phyloP scores from a whole-genome alignment of 148 eudicot species.

The Chenopodium suecicum region DNA sequence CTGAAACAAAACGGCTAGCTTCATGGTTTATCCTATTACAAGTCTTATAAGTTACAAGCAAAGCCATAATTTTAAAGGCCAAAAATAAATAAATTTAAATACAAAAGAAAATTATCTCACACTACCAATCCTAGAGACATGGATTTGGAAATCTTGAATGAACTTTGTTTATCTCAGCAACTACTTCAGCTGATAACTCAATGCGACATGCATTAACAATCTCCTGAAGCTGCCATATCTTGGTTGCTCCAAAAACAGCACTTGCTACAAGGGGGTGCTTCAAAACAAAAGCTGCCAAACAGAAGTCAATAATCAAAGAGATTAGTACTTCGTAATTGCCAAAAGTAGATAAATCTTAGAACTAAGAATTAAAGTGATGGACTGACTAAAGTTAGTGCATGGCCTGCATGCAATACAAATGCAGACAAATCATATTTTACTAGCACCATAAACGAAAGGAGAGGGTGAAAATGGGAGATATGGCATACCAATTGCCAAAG shows the following conservation, averaged over 20 bases:
- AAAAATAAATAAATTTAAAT: too few species aligned
- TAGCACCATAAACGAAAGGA: not conserved
- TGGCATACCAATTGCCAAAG: slow-evolving; percentile 74
- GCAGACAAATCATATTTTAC: not conserved
- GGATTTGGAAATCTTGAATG: slow-evolving; percentile 70
- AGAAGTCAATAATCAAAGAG: not conserved
- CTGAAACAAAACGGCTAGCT: too few species aligned
- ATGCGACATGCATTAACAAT: slow-evolving; percentile 57
- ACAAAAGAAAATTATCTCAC: not conserved
- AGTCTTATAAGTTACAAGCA: too few species aligned
- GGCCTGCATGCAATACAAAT: not conserved
- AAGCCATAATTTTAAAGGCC: too few species aligned
- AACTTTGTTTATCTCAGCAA: slow-evolving; percentile 59
- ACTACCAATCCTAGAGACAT: slow-evolving; percentile 45
- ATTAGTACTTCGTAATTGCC: not conserved
- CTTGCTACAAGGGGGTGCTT: slow-evolving; percentile 78
- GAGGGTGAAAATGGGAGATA: not conserved
- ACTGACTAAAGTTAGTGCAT: not conserved
- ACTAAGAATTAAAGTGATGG: not conserved
- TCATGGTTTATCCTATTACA: too few species aligned
- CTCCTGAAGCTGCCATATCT: slow-evolving; percentile 71
- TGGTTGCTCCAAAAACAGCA: slow-evolving; percentile 86
- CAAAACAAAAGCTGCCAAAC: slow-evolving; percentile 71
- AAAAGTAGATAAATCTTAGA: not conserved
- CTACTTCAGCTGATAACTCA: slow-evolving; percentile 47